These are phyloP conservation scores for Astragalus membranaceus DNA, from an alignment of 306 rosid genomes.

Conservation along the genomic window DNA sequence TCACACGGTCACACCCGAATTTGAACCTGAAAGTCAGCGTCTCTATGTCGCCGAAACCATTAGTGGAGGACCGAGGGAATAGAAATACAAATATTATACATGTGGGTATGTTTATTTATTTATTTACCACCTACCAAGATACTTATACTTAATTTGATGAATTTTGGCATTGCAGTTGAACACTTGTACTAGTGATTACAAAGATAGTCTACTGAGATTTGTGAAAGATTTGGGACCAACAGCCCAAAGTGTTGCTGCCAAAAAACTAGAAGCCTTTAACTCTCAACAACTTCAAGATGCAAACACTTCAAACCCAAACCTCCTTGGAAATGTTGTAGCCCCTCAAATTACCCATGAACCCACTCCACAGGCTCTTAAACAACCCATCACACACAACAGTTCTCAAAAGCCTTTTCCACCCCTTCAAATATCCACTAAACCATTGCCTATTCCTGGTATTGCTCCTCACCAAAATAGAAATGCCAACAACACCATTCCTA, in stretches of 20 bases:
- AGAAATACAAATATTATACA: too few relatives aligned
- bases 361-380: background rate
- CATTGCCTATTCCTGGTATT: background rate
- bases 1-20: too few relatives aligned
- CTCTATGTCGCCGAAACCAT: too few relatives aligned
- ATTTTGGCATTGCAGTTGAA: slow-evolving; percentile 11
- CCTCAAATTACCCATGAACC: background rate
- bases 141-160: background rate
- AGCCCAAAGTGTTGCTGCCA: slow-evolving; percentile 1
- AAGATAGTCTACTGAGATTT: slow-evolving; percentile 10
- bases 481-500: background rate
- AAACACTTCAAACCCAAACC: background rate
- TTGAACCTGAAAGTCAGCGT: too few relatives aligned
- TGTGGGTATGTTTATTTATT: too few relatives aligned
- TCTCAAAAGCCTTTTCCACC: background rate
- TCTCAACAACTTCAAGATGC: background rate
- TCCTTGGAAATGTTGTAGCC: background rate
- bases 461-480: background rate
- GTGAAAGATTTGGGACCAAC: slow-evolving; percentile 17
- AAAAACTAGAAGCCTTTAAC: background rate
- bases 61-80: too few relatives aligned
- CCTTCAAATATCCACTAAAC: background rate
- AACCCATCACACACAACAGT: background rate
- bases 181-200: background rate
- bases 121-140: too few relatives aligned